Conservation (phyloP, 2,329 filamentous ascomycete genomes). For the Thelonectria rubi region DNA sequence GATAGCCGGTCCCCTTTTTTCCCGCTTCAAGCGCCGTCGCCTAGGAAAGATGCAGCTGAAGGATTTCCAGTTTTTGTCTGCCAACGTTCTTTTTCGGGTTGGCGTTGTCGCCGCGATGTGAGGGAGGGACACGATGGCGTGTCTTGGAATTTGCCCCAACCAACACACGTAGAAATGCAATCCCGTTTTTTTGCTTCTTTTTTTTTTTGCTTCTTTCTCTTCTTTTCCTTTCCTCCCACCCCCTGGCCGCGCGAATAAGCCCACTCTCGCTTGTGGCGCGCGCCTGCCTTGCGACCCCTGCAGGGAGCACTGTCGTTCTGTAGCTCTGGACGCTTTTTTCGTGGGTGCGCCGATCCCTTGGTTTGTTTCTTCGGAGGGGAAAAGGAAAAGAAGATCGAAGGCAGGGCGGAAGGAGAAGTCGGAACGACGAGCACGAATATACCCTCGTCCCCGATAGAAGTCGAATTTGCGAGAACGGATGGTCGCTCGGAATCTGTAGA, state of each 20-base stretch:
- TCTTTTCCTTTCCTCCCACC: constrained; percentile 22
- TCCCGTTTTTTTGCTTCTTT: constrained; percentile 1
- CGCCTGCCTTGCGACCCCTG: constrained; percentile 25
- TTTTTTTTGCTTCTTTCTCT: constrained; percentile 4
- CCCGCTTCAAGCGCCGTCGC: constrained; percentile 21
- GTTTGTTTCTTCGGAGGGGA: not conserved
- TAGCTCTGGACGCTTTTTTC: constrained; percentile 14
- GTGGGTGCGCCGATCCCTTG: constrained; percentile 9
- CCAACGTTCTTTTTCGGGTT: constrained; percentile 21
- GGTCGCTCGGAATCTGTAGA: constrained; percentile 2
- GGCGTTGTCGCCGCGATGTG: constrained; percentile 29
- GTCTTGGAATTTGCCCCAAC: constrained; percentile 31
- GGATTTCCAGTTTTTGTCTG: constrained; percentile 3
- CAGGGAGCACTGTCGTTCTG: constrained; percentile 19
- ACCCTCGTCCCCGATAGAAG: not conserved
- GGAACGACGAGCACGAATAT: not conserved
- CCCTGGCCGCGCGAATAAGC: constrained; percentile 39
- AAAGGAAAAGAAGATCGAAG: not conserved
- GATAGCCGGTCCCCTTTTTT: constrained; percentile 9
- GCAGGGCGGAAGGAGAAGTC: constrained; percentile 2
- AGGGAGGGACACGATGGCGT: constrained; percentile 24
- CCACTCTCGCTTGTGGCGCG: constrained; percentile 30
- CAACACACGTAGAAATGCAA: constrained; percentile 24
- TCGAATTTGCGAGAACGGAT: not conserved
- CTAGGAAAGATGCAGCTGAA: constrained; percentile 10